Evolutionary conservation across 495 filamentous ascomycete species (phyloP).

Genomic region (Acidomyces sp.): DNA sequence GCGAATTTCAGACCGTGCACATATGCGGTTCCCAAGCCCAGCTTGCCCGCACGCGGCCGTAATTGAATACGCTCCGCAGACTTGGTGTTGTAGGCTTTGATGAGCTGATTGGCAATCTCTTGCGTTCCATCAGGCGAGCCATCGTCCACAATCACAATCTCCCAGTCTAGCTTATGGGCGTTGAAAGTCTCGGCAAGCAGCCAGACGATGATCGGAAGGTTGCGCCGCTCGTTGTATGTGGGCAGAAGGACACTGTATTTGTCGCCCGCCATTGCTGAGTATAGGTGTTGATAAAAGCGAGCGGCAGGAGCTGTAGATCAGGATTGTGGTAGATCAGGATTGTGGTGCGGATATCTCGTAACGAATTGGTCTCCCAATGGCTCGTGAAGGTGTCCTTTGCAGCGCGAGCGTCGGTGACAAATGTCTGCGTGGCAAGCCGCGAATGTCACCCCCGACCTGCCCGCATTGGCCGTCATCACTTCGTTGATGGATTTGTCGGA

Average conservation of each 20-base stretch:
- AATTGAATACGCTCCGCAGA: conserved; percentile 56
- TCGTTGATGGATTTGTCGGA: too few relatives aligned
- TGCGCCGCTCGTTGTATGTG: conserved; percentile 95
- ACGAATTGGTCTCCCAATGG: too few relatives aligned
- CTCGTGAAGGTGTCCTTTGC: too few relatives aligned
- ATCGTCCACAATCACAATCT: conserved; percentile 95
- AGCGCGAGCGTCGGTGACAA: too few relatives aligned
- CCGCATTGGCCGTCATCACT: too few relatives aligned
- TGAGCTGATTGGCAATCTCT: conserved; percentile 75
- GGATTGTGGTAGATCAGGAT: too few relatives aligned
- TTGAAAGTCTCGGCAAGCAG: conserved; percentile 82
- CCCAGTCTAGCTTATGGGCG: conserved; percentile 84
- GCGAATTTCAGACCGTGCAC: conserved; percentile 82
- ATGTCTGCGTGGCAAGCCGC: too few relatives aligned
- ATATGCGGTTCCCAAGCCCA: conserved; percentile 93
- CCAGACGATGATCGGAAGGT: conserved; percentile 92
- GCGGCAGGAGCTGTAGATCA: too few relatives aligned
- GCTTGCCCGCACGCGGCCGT: conserved; percentile 78
- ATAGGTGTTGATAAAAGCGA: too few relatives aligned
- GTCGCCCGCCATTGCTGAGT: conserved; percentile 37
- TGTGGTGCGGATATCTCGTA: too few relatives aligned
- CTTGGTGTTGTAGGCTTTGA: conserved; percentile 54
- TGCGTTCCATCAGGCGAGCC: conserved; percentile 93
- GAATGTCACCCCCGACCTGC: too few relatives aligned
- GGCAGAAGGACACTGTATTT: conserved; percentile 96